Percentiles rank a stretch among this genome's conserved stretches.
Evolutionary conservation across 2,329 filamentous ascomycete genomes (phyloP).

Genomic region (Drechslera avenae): DNA sequence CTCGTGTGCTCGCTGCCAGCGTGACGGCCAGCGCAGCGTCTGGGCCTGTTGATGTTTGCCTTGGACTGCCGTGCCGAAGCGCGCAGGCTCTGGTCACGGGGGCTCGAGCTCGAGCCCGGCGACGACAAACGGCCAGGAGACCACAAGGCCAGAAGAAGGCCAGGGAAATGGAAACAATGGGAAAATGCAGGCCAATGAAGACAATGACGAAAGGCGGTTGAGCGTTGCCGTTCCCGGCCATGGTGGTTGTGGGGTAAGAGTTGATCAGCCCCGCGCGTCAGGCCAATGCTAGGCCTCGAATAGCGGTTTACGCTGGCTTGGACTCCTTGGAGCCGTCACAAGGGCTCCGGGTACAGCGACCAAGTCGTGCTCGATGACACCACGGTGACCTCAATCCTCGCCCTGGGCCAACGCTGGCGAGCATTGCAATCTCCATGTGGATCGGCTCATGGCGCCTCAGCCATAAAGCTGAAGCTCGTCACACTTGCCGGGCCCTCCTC

Average conservation of each 20-base stretch:
- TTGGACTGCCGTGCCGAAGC: not conserved
- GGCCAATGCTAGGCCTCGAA: slow-evolving; percentile 17
- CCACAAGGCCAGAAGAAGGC: slow-evolving; percentile 4
- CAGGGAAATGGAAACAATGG: too few species aligned
- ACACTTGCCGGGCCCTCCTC: slow-evolving; percentile 27
- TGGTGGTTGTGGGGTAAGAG: slow-evolving; percentile 18
- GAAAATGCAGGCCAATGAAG: slow-evolving; percentile 17
- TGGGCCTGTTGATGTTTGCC: too few species aligned
- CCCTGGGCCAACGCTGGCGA: not conserved
- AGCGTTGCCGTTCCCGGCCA: slow-evolving; percentile 27
- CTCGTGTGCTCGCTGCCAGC: too few species aligned
- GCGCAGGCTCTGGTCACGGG: too few species aligned
- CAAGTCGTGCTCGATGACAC: slow-evolving; percentile 15
- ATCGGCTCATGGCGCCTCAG: slow-evolving; percentile 6
- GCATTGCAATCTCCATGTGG: slow-evolving; percentile 13
- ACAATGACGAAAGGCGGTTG: slow-evolving; percentile 25
- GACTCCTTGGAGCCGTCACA: slow-evolving; percentile 15
- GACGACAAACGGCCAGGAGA: too few species aligned
- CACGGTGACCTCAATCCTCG: slow-evolving; percentile 13
- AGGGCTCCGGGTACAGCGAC: slow-evolving; percentile 3
- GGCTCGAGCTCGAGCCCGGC: too few species aligned
- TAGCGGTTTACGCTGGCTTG: slow-evolving; percentile 7
- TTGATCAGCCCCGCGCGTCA: slow-evolving; percentile 2
- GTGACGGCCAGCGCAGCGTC: too few species aligned
- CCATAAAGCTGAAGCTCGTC: slow-evolving; percentile 15